Base-by-base conservation (phyloP, 192 early-diverging fungal genomes). In the Backusella macrospora region DNA sequence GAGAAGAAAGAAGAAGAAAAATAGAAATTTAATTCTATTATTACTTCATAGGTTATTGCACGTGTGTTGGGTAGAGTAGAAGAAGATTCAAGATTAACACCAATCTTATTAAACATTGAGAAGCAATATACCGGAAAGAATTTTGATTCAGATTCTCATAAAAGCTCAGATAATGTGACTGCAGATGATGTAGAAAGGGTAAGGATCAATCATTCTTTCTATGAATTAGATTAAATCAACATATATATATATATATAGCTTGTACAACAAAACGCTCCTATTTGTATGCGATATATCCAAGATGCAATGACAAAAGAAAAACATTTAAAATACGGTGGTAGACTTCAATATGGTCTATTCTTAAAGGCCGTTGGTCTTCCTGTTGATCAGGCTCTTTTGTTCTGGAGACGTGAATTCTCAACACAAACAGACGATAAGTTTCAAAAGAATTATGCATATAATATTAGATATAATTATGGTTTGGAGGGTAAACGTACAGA, bases 391-490 rank as follows among this genome's bases (percentile, higher is more conserved):
- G 93, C 98, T 0, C 82, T 99, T 63, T 76, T 92, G 12, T 99
- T 95, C 81, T 99, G 98, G 98, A 87, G 92, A 55, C 87, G 80
- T 39, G 92, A 94, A 0, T 98, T 99, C 80, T 71, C 85, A 43
- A 88, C 85, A 62, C 81, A 91, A 66, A 91, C 92, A 21, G 96
- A 94, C 73, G 95, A 96, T 70, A 85, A 96, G 79, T 99, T 97
- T 78, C 86, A 94, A 77, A 99, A 97, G 80, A 85, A 90, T 62
- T 96, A 99, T 67, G 87, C 96, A 5, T 99, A 99, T 82, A 96
- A 97, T 80, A 87, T 99, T 49, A 88, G 96, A 42, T 95, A 97
- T 86, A 95, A 94, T 83, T 99, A 99, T 79, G 98, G 98, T 70
- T 76, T 90, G 74, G 98, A 99, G 78, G 98, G 98, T 52, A 92